Evolutionary conservation across 768 basidiomycete genomes (phyloP).

Genomic region (Megacollybia marginata): DNA sequence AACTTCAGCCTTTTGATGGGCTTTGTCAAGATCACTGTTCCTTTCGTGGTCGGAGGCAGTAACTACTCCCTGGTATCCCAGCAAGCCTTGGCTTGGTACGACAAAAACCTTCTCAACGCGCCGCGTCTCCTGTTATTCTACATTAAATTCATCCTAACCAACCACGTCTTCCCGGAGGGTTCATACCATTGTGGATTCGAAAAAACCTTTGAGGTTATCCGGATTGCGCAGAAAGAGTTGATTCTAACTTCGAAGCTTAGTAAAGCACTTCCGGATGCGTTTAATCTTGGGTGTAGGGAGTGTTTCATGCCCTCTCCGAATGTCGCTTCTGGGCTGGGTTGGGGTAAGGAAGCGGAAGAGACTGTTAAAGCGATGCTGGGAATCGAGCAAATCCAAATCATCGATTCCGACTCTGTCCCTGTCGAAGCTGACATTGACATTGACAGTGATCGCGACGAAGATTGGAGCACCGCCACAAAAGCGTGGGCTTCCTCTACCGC

Average conservation of each 20-base stretch:
- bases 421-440: neutral
- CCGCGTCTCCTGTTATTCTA: no score
- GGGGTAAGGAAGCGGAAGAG: neutral
- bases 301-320: slow-evolving; percentile 24
- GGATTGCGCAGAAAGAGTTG: slow-evolving; percentile 38
- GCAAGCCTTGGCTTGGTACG: slow-evolving; percentile 67
- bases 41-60: no score
- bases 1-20: no score
- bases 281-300: slow-evolving; percentile 40
- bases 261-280: slow-evolving; percentile 40
- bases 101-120: slow-evolving; percentile 1
- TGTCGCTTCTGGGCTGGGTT: no score
- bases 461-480: neutral
- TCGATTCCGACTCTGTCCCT: neutral
- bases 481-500: no score
- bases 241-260: slow-evolving; percentile 40
- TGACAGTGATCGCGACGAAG: neutral
- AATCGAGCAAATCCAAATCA: neutral
- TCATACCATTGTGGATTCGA: slow-evolving; percentile 37
- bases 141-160: no score
- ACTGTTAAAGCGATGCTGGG: neutral
- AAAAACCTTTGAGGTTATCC: slow-evolving; percentile 33
- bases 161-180: slow-evolving; percentile 46
- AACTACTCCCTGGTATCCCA: no score
- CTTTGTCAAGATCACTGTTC: no score